phyloP scores from a whole-genome alignment of 495 filamentous ascomycete genomes.

The Neurospora tetraspora region DNA sequence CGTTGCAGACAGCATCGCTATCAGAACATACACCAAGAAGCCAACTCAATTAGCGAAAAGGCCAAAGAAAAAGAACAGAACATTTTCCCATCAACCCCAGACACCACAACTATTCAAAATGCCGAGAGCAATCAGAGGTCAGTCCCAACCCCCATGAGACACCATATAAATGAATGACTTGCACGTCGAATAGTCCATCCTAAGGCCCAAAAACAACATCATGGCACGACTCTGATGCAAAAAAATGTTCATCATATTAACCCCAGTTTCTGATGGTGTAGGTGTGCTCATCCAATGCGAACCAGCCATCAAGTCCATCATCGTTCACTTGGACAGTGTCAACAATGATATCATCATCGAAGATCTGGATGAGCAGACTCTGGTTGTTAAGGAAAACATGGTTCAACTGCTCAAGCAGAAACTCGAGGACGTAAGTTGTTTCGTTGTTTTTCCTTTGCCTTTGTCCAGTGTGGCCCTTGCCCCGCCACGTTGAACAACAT shows the following conservation, averaged over 20 bases:
- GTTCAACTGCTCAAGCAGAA: conserved; percentile 47
- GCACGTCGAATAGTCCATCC: neutral
- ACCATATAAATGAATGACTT: neutral
- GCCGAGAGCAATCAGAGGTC: neutral
- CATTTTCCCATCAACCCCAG: neutral
- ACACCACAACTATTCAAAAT: neutral
- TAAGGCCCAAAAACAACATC: neutral
- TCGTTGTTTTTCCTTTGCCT: neutral
- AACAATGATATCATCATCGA: conserved; percentile 50
- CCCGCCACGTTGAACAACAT: neutral
- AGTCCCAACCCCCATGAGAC: neutral
- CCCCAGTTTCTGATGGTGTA: conserved; percentile 8
- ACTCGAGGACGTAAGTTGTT: conserved; percentile 42
- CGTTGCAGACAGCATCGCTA: neutral
- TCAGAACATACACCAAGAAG: neutral
- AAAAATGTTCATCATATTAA: neutral
- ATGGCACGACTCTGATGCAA: neutral
- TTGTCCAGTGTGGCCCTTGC: neutral
- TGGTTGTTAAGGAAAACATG: conserved; percentile 67
- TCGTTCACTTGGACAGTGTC: conserved; percentile 49
- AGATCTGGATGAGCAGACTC: conserved; percentile 61
- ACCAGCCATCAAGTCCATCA: conserved; percentile 47
- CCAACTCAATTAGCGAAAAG: neutral
- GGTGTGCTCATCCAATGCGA: conserved; percentile 71
- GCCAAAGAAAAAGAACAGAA: neutral